Evolutionary conservation across 768 basidiomycete genomes (phyloP), one percentile per base, ranked within the genome.

Genomic region (Rubroboletus pulcherrimus): DNA sequence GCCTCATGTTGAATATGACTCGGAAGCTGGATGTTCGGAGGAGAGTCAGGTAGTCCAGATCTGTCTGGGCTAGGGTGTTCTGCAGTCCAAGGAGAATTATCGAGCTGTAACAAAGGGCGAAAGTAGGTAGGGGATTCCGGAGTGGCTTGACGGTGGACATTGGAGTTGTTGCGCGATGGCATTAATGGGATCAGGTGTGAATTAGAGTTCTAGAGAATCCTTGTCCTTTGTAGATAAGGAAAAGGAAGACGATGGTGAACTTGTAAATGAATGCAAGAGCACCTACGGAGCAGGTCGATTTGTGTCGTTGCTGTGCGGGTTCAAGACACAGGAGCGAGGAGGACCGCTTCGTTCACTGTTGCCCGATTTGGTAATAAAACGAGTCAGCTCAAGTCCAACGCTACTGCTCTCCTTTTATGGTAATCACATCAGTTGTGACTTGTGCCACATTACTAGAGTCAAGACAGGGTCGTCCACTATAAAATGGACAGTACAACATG

Each of bases 191-290:
- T 49, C 29, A 46, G 44, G 45, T 4, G 38, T 10, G 58, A 35
- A 51, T 4, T 70, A 69, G 21, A 49, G 60, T 64, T 59, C 1
- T 34, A 40, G 12, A 46, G 11, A 39, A 24, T 54, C 55, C 59
- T 55, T 51, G 59, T 69, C 49, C 63, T 55, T 57, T 39, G 55
- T 57, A 64, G 59, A 62, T 66, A 61, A 65, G 44, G 44, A 34
- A 51, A 52, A 46, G 50, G 43, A 29, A 42, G 40, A 45, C 5
- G 48, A 33, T 34, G 53, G 61, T 49, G 67, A 26, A 57, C 68
- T 70, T 70, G 68, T 69, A 70, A 70, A 58, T 55, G 49, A 70
- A 70, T 70, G 52, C 69, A 70, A 70, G 69, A 63, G 35, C 70
- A 66, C 67, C 60, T 43, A 47, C 8, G 46, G 33, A 30, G 12